Evolutionary conservation across 176 grass and related monocot genomes (phyloP).

Genomic region (Eragrostis nindensis): DNA sequence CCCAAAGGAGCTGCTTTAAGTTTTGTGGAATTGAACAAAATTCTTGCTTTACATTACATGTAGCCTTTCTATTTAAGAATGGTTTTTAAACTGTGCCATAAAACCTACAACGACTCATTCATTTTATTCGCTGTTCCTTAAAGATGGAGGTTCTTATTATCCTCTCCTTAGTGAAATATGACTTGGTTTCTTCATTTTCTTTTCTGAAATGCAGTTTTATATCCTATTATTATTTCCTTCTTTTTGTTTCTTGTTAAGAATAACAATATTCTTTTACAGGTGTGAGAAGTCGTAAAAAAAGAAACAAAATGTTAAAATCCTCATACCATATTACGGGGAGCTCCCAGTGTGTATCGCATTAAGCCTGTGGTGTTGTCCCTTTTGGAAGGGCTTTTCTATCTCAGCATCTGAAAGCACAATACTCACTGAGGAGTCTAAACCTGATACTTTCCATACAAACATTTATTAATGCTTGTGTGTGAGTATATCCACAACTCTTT

Average conservation of each 20-base stretch:
- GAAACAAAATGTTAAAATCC: constrained; percentile 42
- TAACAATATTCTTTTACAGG: constrained; percentile 58
- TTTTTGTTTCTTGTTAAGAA: constrained; percentile 30
- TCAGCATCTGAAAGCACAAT: constrained; percentile 5
- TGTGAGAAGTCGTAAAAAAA: constrained; percentile 49
- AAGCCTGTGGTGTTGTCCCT: constrained; percentile 46
- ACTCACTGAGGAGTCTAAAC: constrained; percentile 52
- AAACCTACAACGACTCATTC: neutral
- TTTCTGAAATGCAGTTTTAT: constrained; percentile 8
- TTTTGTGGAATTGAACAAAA: neutral
- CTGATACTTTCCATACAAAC: constrained; percentile 46
- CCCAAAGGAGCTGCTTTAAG: neutral
- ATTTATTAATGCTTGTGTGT: constrained; percentile 64
- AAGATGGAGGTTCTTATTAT: constrained; percentile 25
- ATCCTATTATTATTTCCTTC: constrained; percentile 8
- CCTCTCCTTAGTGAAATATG: constrained; percentile 14
- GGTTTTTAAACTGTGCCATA: neutral
- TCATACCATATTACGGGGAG: constrained; percentile 36
- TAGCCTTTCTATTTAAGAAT: neutral
- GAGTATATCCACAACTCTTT: constrained; percentile 52
- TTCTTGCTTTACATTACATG: neutral
- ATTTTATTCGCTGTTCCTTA: constrained; percentile 9
- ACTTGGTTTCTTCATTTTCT: neutral
- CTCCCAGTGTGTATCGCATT: constrained; percentile 38
- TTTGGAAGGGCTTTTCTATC: constrained; percentile 44